Evolutionary conservation across 179 eudicot species (phyloP).

Genomic region (Heliamphora pulchella): DNA sequence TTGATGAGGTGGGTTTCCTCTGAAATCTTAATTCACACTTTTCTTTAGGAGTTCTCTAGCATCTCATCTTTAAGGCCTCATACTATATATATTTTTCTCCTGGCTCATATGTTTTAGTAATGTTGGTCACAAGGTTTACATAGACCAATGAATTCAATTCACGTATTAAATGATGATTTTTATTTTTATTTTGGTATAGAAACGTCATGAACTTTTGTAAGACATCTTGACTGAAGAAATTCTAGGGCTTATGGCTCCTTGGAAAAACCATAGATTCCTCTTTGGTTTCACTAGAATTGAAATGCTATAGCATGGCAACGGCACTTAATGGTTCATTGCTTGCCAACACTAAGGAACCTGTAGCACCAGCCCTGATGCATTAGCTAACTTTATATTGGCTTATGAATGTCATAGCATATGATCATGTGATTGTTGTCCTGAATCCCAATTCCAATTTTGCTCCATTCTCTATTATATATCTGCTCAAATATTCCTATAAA

Average conservation of each 20-base stretch:
- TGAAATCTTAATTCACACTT: not conserved
- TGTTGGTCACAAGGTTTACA: too few relatives aligned
- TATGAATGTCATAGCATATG: not conserved
- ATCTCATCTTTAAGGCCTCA: not conserved
- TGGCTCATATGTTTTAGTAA: too few relatives aligned
- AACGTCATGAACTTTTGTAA: too few relatives aligned
- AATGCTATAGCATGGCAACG: not conserved
- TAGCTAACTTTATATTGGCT: not conserved
- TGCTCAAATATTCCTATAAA: too few relatives aligned
- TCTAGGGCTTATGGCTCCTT: not conserved
- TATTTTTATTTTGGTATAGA: too few relatives aligned
- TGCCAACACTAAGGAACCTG: not conserved
- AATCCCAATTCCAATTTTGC: too few relatives aligned
- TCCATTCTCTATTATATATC: too few relatives aligned
- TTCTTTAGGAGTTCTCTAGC: not conserved
- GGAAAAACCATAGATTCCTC: not conserved
- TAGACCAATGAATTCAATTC: too few relatives aligned
- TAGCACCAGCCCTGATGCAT: not conserved
- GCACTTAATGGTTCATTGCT: not conserved
- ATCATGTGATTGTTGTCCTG: too few relatives aligned
- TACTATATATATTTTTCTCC: not conserved
- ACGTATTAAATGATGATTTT: too few relatives aligned
- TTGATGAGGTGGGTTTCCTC: constrained; percentile 36
- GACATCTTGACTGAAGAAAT: too few relatives aligned
- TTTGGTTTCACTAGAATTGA: not conserved